These are phyloP conservation scores for Apiotrichum siamense DNA, from an alignment of 1,284 basidiomycete species.

Conservation along the genomic window DNA sequence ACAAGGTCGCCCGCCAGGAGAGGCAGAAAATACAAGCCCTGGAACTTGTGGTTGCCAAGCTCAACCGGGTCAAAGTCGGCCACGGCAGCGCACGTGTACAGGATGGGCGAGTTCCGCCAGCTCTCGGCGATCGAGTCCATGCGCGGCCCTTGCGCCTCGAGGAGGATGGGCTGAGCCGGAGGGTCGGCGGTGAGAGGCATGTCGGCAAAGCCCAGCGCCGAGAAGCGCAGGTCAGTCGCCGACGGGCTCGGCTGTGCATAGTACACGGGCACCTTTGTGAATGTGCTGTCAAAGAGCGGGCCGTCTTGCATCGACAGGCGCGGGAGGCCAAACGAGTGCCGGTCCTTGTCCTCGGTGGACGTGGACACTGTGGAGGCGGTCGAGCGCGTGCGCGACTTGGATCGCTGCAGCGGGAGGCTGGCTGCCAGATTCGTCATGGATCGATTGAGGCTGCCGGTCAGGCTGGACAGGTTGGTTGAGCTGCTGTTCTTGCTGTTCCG, in stretches of 20 bases:
- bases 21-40: slow-evolving; percentile 38
- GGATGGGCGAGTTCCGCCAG: slow-evolving; percentile 33
- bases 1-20: slow-evolving; percentile 40
- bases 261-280: slow-evolving; percentile 1
- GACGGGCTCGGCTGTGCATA: not conserved
- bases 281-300: slow-evolving; percentile 4
- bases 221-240: not conserved
- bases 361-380: not conserved
- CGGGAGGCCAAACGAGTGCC: slow-evolving; percentile 39
- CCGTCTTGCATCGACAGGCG: slow-evolving; percentile 21
- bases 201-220: slow-evolving; percentile 1
- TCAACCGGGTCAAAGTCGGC: slow-evolving; percentile 38
- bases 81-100: slow-evolving; percentile 45
- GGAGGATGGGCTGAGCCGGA: not conserved
- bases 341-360: slow-evolving; percentile 8
- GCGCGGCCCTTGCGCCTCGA: not conserved
- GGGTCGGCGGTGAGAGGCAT: too few relatives aligned
- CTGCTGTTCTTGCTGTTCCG: not conserved
- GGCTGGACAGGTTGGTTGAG: not conserved
- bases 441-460: not conserved
- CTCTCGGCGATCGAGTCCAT: slow-evolving; percentile 25
- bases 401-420: not conserved
- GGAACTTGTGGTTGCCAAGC: slow-evolving; percentile 31
- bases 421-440: not conserved
- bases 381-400: not conserved